Percentiles rank a stretch among this genome's conserved stretches.
Evolutionary conservation across 2,329 filamentous ascomycete genomes (phyloP).

Genomic region (Juglanconis sp.): DNA sequence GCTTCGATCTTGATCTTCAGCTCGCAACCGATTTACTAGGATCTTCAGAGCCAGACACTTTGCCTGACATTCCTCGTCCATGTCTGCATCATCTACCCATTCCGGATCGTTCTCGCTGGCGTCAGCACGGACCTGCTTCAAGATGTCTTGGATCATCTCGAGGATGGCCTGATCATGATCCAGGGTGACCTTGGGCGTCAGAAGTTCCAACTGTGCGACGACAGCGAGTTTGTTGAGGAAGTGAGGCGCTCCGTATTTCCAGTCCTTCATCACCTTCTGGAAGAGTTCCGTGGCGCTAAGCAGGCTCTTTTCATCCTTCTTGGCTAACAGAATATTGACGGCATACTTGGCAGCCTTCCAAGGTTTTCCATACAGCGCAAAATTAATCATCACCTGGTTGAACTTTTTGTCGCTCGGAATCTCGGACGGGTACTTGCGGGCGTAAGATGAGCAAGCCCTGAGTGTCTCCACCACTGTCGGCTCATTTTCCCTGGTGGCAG

Average conservation of each 20-base stretch:
- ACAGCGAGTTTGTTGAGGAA: constrained; percentile 74
- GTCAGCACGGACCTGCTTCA: constrained; percentile 67
- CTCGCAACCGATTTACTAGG: constrained; percentile 80
- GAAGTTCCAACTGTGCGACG: constrained; percentile 71
- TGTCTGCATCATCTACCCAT: constrained; percentile 65
- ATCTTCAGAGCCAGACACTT: constrained; percentile 83
- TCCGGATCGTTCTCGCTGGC: constrained; percentile 53
- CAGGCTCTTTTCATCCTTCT: constrained; percentile 66
- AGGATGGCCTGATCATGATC: constrained; percentile 75
- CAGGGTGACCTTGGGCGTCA: constrained; percentile 69
- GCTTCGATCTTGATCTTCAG: constrained; percentile 33
- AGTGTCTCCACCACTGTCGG: constrained; percentile 79
- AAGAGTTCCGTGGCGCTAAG: constrained; percentile 83
- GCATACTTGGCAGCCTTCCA: constrained; percentile 89
- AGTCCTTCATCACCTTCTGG: constrained; percentile 69
- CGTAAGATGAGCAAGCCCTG: constrained; percentile 90
- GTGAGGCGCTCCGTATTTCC: constrained; percentile 67
- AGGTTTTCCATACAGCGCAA: constrained; percentile 78
- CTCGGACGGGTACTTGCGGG: constrained; percentile 79
- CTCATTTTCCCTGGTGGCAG: constrained; percentile 64
- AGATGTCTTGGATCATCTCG: constrained; percentile 71
- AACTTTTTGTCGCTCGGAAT: constrained; percentile 80
- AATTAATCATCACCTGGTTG: constrained; percentile 74
- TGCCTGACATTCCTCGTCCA: constrained; percentile 78
- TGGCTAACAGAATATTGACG: constrained; percentile 81